Evolutionary conservation across 192 early-diverging fungal genomes (phyloP).

Genomic region (Physocladia obscura): DNA sequence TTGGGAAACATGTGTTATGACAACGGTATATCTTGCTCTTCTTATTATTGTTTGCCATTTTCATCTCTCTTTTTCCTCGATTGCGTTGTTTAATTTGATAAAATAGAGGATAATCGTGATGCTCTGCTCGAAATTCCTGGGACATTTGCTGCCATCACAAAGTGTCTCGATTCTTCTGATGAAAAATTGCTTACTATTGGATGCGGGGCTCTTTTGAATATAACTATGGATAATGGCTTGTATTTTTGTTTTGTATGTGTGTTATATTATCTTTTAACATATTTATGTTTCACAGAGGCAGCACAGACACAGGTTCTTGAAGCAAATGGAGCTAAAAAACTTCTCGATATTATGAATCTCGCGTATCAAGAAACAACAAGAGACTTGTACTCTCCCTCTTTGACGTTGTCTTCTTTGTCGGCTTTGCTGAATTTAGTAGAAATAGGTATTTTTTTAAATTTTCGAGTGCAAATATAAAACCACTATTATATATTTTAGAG

Average conservation of each 20-base stretch:
- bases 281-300: conserved; percentile 38
- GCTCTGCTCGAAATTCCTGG: conserved; percentile 28
- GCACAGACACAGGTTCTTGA: conserved; percentile 33
- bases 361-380: conserved; percentile 20
- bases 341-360: conserved; percentile 25
- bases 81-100: conserved; percentile 3
- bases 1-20: conserved; percentile 56
- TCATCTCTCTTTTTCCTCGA: not conserved
- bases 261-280: not conserved
- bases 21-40: conserved; percentile 36
- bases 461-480: not conserved
- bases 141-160: conserved; percentile 18
- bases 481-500: conserved; percentile 21
- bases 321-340: conserved; percentile 10
- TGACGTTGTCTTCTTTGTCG: conserved; percentile 20
- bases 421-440: conserved; percentile 43
- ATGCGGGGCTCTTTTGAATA: conserved; percentile 45
- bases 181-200: conserved; percentile 30
- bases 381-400: not conserved
- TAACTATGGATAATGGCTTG: conserved; percentile 55
- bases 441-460: conserved; percentile 26
- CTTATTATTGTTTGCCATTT: not conserved
- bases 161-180: conserved; percentile 27
- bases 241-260: not conserved
- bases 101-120: conserved; percentile 43